These are phyloP conservation scores for Scedosporium aurantiacum DNA, from an alignment of 2,329 filamentous ascomycete genomes.

Conservation along the genomic window DNA sequence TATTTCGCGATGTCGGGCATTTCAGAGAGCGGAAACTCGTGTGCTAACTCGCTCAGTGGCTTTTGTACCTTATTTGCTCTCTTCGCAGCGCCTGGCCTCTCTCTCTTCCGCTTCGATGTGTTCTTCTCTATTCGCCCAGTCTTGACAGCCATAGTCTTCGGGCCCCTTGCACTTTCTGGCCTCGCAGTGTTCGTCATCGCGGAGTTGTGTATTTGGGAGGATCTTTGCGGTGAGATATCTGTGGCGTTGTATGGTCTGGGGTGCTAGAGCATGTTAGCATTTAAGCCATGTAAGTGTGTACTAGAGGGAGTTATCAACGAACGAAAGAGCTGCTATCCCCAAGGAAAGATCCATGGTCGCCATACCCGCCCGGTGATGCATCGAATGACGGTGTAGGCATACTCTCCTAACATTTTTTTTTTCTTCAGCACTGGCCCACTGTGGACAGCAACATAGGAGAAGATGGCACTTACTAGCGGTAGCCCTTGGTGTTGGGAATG, in stretches of 20 bases:
- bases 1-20: slow-evolving; percentile 71
- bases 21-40: slow-evolving; percentile 46
- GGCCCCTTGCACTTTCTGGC: slow-evolving; percentile 11
- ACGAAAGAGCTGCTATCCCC: background rate
- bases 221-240: slow-evolving; percentile 37
- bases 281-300: background rate
- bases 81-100: slow-evolving; percentile 26
- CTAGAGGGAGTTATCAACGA: background rate
- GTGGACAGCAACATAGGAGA: background rate
- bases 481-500: too few relatives aligned
- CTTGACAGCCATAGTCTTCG: background rate
- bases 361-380: background rate
- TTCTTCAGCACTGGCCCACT: background rate
- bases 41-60: slow-evolving; percentile 62
- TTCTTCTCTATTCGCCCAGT: slow-evolving; percentile 8
- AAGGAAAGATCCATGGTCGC: background rate
- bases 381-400: background rate
- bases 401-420: background rate
- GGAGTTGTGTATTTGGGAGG: slow-evolving; percentile 19
- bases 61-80: slow-evolving; percentile 42
- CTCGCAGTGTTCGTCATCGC: slow-evolving; percentile 11
- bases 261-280: background rate
- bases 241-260: slow-evolving; percentile 37
- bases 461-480: background rate
- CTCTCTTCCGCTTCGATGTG: slow-evolving; percentile 15